Base-by-base conservation (phyloP, 2,329 filamentous ascomycete species). In the Ophiognomonia clavigignenti-juglandacearum region DNA sequence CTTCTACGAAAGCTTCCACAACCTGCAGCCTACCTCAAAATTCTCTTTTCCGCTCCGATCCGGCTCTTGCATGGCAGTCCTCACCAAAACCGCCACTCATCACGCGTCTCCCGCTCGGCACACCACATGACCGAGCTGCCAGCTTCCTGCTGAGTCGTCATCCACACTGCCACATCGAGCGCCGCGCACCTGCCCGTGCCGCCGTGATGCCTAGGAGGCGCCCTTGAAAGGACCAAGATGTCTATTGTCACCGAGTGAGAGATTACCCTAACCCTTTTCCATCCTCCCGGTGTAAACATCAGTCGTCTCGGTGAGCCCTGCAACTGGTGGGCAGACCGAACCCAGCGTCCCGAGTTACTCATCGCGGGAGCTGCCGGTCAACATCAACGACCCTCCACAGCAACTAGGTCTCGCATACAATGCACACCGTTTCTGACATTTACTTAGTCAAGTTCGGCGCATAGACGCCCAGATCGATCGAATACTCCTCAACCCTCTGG, bases 391-490 rank as follows among this genome's bases (percentile, higher is more conserved):
- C 19, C 40, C 23, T 18, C 16, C 7, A 24, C 20, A 23, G 14
- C 23, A 27, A 20, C 9, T 39, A 23, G 20, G 24, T 20, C n/a
- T 45, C 18, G 7, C 10, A 23, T n/a, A 4, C 24, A 16, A 13
- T 11, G 9, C 3, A n/a, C 19, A 19, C n/a, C n/a, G 16, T 39
- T 27, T 49, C 49, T 51, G n/a, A 52, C 46, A 52, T 31, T 24
- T 37, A 10, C 29, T 59, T 51, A 81, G 76, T 61, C 80, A 82
- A 64, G 74, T 85, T 52, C 77, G 78, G 59, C 76, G 76, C 52
- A 68, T 85, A 48, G 82, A 85, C 64, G 73, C 77, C 56, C 80
- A 84, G 60, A 74, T 86, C 50, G 82, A 86, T 61, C 77, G 79
- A 50, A 74, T 85, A 49, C 75, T 76, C 20, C 68, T 78, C 47